These are phyloP conservation scores for Colletotrichum plurivorum DNA, from an alignment of 2,329 filamentous ascomycete genomes.

Conservation along the genomic window DNA sequence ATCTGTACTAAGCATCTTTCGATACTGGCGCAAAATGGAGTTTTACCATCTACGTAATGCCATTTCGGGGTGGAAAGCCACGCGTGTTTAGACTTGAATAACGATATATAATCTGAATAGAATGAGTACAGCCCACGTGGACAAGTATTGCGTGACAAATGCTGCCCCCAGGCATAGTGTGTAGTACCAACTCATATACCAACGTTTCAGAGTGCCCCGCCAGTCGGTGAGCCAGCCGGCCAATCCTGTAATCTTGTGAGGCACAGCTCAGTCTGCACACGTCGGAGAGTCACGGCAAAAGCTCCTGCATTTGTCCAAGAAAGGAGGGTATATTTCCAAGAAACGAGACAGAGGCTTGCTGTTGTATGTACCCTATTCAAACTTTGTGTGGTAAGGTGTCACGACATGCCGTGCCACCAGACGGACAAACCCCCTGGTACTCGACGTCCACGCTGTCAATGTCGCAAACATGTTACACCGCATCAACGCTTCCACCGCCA, in stretches of 20 bases:
- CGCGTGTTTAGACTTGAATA: neutral
- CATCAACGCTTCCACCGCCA: neutral
- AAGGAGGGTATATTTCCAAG: slow-evolving; percentile 28
- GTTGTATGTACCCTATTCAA: neutral
- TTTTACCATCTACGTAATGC: neutral
- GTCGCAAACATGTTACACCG: slow-evolving; percentile 4
- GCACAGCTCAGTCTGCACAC: neutral
- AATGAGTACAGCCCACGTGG: neutral
- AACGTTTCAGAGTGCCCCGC: too few species aligned
- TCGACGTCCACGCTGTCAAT: neutral
- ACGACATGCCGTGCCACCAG: slow-evolving; percentile 5
- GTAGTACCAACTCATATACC: neutral
- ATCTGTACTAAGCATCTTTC: neutral
- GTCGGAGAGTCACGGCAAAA: neutral
- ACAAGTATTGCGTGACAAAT: neutral
- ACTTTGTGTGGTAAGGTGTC: neutral
- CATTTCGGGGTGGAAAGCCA: neutral
- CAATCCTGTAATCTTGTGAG: too few species aligned
- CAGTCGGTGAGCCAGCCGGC: too few species aligned
- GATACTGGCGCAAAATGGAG: neutral
- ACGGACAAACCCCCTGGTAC: too few species aligned
- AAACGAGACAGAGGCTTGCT: slow-evolving; percentile 10
- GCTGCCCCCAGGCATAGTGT: too few species aligned
- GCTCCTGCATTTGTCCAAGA: neutral
- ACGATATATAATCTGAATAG: neutral